These are phyloP conservation scores for Calonectria multiphialidica DNA, from an alignment of 2,329 filamentous ascomycete genomes.

Conservation along the genomic window DNA sequence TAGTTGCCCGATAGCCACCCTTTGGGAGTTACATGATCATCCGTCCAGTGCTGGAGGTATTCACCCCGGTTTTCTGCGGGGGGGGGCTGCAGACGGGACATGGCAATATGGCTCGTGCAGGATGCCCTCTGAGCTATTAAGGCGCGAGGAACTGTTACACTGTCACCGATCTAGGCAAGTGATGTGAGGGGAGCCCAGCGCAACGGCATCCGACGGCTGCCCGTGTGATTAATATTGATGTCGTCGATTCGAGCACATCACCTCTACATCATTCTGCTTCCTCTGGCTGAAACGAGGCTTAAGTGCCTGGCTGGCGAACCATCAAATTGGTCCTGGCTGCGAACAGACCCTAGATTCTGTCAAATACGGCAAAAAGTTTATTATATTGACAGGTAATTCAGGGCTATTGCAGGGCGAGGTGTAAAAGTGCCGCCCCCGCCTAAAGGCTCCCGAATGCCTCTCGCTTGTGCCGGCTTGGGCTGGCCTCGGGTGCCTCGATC, in stretches of 20 bases:
- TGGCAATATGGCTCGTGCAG: constrained; percentile 29
- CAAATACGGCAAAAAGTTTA: constrained; percentile 10
- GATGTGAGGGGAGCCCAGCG: constrained; percentile 14
- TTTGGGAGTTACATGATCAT: constrained; percentile 9
- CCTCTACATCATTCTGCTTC: neutral
- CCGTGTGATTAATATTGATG: constrained; percentile 1
- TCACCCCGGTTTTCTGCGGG: constrained; percentile 9
- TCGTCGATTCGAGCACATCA: neutral
- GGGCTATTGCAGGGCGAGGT: neutral
- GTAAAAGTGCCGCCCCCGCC: neutral
- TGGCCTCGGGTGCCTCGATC: constrained; percentile 14
- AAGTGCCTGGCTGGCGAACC: neutral
- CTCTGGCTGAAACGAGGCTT: neutral
- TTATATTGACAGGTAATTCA: constrained; percentile 7
- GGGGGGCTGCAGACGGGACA: constrained; percentile 21
- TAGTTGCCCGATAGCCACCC: constrained; percentile 27
- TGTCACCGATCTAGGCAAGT: constrained; percentile 22
- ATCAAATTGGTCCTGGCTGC: neutral
- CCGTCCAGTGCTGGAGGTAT: neutral
- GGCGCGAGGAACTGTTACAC: constrained; percentile 29
- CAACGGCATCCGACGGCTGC: neutral
- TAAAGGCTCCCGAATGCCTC: neutral
- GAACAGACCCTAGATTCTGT: neutral
- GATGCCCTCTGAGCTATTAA: constrained; percentile 24
- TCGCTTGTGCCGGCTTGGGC: constrained; percentile 12